Conservation (phyloP, 1,284 basidiomycete genomes). For the Entoloma clypeatum region DNA sequence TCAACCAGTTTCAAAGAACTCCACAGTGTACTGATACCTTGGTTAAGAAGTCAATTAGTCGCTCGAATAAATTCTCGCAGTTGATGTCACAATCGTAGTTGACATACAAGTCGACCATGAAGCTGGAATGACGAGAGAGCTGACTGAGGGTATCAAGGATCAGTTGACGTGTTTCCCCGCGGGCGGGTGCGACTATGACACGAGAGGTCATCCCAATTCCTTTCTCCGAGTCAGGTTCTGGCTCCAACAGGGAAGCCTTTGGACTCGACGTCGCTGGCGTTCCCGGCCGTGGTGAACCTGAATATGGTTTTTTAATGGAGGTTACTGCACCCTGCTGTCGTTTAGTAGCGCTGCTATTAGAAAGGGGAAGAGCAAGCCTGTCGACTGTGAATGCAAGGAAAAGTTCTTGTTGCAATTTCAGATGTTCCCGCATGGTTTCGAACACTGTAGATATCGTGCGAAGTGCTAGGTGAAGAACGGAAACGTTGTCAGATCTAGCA, state of each 20-base stretch:
- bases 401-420: conserved; percentile 97
- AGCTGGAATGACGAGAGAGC: conserved; percentile 77
- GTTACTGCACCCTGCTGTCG: conserved; percentile 16
- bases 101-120: conserved; percentile 93
- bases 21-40: conserved; percentile 45
- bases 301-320: conserved; percentile 24
- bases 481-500: conserved; percentile 83
- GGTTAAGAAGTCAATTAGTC: conserved; percentile 86
- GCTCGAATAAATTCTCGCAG: conserved; percentile 94
- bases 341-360: conserved; percentile 24
- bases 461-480: conserved; percentile 77
- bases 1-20: neutral
- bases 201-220: conserved; percentile 51
- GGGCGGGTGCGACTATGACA: conserved; percentile 69
- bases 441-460: conserved; percentile 88
- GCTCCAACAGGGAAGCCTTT: conserved; percentile 39
- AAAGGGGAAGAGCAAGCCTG: conserved; percentile 65
- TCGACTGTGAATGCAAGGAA: conserved; percentile 94
- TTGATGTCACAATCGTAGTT: conserved; percentile 98
- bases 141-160: conserved; percentile 87
- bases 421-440: conserved; percentile 80
- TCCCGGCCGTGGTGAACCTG: conserved; percentile 51
- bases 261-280: conserved; percentile 50
- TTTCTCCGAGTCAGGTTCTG: conserved; percentile 42
- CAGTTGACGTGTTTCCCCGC: conserved; percentile 85